Evolutionary conservation across 176 grass and related monocot genomes (phyloP), one percentile per base, ranked within the genome.

Genomic region (Carex kokanica): DNA sequence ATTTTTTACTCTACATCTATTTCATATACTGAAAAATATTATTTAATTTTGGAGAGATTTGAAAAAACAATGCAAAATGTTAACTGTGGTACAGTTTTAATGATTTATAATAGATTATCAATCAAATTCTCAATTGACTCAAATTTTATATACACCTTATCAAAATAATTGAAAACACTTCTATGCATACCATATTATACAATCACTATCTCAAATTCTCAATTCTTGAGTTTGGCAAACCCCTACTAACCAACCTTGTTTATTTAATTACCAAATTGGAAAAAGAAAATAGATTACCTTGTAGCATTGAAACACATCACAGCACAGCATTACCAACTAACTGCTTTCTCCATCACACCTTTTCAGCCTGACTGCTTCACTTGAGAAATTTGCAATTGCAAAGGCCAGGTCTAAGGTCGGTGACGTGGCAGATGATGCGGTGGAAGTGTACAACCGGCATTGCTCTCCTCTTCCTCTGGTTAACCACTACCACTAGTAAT

Each of bases 401-500:
- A 15, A 43, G 23, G 12, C 23, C 20, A 6, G 20, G 24, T 25
- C 70, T 29, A 74, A 74, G 71, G 3, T 51, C 1, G 23, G 54
- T 69, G 47, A 56, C 18, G 52, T 60, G 54, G 72, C 81, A 72
- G 65, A 98, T 93, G 92, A 81, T 82, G 52, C 17, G 49, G 43
- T 56, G 78, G 81, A 86, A 84, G 56, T 60, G 67, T 38, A 64
- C 83, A 17, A 82, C 23, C 15, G 52, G 34, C 83, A 34, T 81
- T 38, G 58, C 90, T 17, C 36, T 94, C 32, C 79, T 94, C 73
- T 74, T 86, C 31, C 68, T 98, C 82, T 74, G 89, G 36, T 29
- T 91, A 40, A 55, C 72, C 24, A 67, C 75, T 84, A 79, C 83
- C 87, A 90, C 89, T 93, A 87, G 86, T 93, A 67, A 86, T 88